phyloP scores from a whole-genome alignment of 352 stramenopile genomes.

The Phytophthora uliginosa region DNA sequence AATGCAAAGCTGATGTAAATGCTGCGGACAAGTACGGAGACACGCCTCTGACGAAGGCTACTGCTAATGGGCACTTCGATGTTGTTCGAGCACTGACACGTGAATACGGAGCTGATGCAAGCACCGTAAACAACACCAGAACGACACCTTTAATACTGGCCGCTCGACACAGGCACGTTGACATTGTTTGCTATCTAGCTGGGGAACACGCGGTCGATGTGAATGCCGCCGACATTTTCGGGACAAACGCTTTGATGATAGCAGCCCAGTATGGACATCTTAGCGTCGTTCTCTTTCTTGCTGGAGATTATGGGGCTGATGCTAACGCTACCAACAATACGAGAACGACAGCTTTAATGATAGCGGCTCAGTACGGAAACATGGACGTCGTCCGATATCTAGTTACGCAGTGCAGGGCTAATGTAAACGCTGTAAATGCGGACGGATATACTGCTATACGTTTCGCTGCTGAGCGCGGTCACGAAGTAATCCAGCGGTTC shows the following conservation, averaged over 20 bases:
- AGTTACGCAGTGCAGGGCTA: neutral
- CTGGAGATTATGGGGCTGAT: neutral
- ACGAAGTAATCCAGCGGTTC: neutral
- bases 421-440: neutral
- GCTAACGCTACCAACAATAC: slow-evolving; percentile 5
- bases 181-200: neutral
- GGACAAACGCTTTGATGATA: neutral
- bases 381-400: neutral
- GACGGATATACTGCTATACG: neutral
- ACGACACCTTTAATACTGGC: slow-evolving; percentile 2
- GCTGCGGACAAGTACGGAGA: neutral
- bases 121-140: slow-evolving; percentile 1
- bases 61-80: neutral
- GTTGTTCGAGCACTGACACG: neutral
- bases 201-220: neutral
- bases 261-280: neutral
- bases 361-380: neutral
- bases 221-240: neutral
- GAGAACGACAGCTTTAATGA: slow-evolving; percentile 1
- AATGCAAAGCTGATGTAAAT: neutral
- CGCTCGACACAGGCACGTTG: neutral
- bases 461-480: neutral
- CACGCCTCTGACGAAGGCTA: neutral
- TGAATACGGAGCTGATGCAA: slow-evolving; percentile 1
- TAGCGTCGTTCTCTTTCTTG: neutral